Percentiles rank a stretch among this genome's conserved stretches.
Evolutionary conservation across 2,329 filamentous ascomycete genomes (phyloP).

Genomic region (Epichloe amarillans): DNA sequence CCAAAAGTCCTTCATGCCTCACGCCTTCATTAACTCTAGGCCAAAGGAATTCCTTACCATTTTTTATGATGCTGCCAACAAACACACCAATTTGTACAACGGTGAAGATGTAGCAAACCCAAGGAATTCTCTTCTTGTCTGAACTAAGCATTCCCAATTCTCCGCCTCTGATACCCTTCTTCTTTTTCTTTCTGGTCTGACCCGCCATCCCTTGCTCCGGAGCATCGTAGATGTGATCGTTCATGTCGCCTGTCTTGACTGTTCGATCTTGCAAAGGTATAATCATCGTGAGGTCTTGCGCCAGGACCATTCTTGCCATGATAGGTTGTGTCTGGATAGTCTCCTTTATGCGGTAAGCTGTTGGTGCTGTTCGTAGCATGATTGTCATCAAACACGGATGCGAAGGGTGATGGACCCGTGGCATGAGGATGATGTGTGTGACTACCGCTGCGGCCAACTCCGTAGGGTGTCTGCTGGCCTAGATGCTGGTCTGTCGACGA

Average conservation of each 20-base stretch:
- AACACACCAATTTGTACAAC: conserved; percentile 71
- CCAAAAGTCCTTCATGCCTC: background rate
- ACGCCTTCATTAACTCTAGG: conserved; percentile 1
- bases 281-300: conserved; percentile 31
- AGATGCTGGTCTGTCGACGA: conserved; percentile 2
- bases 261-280: conserved; percentile 42
- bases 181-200: conserved; percentile 21
- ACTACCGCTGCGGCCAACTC: conserved; percentile 15
- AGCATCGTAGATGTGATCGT: conserved; percentile 51
- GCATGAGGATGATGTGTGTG: conserved; percentile 14
- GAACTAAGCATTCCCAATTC: conserved; percentile 47
- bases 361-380: conserved; percentile 41
- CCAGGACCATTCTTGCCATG: conserved; percentile 29
- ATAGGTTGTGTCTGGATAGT: conserved; percentile 43
- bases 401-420: conserved; percentile 41
- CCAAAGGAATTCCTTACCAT: conserved; percentile 43
- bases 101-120: conserved; percentile 72
- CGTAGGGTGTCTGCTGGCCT: conserved; percentile 9
- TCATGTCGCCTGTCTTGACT: conserved; percentile 28
- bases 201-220: conserved; percentile 19
- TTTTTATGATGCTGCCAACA: conserved; percentile 77
- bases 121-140: conserved; percentile 49
- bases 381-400: conserved; percentile 54
- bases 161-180: conserved; percentile 38
- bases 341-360: conserved; percentile 23